Percentiles rank a stretch among this genome's conserved stretches.
phyloP scores from a whole-genome alignment of 2,329 filamentous ascomycete genomes.

The Colletotrichum lupini region DNA sequence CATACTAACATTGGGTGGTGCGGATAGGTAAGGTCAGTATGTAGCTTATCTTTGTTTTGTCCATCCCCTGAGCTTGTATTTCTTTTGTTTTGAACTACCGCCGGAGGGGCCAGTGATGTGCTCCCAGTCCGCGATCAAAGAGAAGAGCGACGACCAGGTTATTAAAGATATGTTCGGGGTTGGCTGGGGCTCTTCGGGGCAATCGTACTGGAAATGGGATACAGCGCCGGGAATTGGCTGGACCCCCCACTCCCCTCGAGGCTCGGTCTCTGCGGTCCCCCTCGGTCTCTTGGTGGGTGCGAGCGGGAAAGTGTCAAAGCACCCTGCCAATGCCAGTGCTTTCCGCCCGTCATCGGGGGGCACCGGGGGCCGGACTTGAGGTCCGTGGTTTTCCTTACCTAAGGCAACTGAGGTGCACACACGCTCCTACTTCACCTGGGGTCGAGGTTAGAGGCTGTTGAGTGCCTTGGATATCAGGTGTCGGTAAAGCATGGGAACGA shows the following conservation, averaged over 20 bases:
- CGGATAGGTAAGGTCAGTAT: no score
- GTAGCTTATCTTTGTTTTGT: not conserved
- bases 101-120: slow-evolving; percentile 3
- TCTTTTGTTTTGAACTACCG: not conserved
- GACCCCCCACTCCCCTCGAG: not conserved
- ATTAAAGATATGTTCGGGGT: not conserved
- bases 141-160: not conserved
- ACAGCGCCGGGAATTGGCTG: not conserved
- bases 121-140: not conserved
- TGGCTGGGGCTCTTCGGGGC: not conserved
- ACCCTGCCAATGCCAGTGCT: not conserved
- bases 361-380: not conserved
- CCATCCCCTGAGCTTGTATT: not conserved
- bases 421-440: no score
- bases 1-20: no score
- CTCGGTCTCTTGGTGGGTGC: not conserved
- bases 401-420: no score
- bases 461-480: no score
- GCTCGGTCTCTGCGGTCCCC: not conserved
- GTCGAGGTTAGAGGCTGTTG: no score
- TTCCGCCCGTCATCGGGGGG: not conserved
- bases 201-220: not conserved
- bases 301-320: not conserved
- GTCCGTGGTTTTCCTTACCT: no score
- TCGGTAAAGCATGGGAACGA: no score